A percentile compares a stretch with the other conserved stretches of the same genome.
phyloP scores from a whole-genome alignment of 73 alveolate genomes.

The Durusdinium trenchii region DNA sequence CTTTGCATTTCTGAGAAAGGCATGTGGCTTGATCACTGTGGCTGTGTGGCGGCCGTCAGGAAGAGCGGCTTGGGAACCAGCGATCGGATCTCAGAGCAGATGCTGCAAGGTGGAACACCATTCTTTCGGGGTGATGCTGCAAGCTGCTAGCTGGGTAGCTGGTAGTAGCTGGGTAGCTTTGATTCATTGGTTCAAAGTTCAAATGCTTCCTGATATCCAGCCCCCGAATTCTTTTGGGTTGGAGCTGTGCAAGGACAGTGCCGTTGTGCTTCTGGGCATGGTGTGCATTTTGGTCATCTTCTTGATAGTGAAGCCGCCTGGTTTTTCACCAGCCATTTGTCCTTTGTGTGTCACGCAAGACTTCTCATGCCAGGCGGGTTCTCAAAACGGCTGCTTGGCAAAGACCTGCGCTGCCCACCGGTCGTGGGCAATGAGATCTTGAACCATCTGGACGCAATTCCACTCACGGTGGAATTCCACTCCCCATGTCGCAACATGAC shows the following conservation, averaged over 20 bases:
- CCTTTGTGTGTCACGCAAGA: background rate
- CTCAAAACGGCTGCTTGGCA: conserved; percentile 39
- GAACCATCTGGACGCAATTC: background rate
- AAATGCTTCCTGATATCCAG: background rate
- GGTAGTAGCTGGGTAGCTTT: background rate
- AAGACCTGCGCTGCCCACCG: background rate
- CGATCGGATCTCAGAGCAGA: background rate
- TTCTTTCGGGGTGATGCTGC: background rate
- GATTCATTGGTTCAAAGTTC: no score
- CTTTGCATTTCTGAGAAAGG: no score
- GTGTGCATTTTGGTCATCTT: conserved; percentile 32
- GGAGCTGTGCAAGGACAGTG: background rate
- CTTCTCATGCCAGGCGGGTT: background rate
- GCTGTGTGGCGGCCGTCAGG: background rate
- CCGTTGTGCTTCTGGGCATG: conserved; percentile 41
- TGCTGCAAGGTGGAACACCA: background rate
- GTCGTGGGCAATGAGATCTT: background rate
- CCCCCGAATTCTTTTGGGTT: background rate
- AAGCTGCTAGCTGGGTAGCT: no score
- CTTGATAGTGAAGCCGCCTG: conserved; percentile 10
- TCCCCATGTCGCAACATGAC: background rate
- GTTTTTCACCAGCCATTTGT: no score
- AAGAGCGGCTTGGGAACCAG: background rate
- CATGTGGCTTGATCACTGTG: background rate
- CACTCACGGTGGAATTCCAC: background rate